Evolutionary conservation across 768 basidiomycete species (phyloP).

Genomic region (Panaeolus papilionaceus): DNA sequence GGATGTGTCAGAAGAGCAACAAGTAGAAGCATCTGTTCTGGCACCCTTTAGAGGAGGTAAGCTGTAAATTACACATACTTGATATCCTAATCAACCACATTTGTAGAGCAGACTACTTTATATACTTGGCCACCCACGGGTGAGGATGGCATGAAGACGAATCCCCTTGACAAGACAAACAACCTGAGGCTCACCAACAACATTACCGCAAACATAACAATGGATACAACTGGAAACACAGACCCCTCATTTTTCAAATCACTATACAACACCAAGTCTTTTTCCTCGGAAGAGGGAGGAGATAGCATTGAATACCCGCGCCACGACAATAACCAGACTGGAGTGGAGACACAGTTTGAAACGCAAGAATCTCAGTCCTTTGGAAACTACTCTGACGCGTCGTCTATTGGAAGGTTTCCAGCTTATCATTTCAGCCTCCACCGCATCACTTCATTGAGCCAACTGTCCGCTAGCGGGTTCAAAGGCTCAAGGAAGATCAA

Average conservation of each 20-base stretch:
- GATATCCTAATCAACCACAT: slow-evolving; percentile 16
- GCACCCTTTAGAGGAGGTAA: slow-evolving; percentile 20
- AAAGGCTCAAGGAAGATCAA: slow-evolving; percentile 57
- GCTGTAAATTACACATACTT: background rate
- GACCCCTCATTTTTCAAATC: slow-evolving; percentile 11
- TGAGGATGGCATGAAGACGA: slow-evolving; percentile 22
- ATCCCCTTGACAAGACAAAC: slow-evolving; percentile 12
- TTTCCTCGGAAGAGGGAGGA: background rate
- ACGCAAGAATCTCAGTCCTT: slow-evolving; percentile 46
- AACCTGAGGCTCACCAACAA: slow-evolving; percentile 15
- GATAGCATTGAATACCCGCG: background rate
- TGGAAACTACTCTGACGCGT: slow-evolving; percentile 62
- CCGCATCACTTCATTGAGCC: slow-evolving; percentile 57
- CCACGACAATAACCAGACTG: slow-evolving; percentile 15
- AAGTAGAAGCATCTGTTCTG: slow-evolving; percentile 23
- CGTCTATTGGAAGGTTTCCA: slow-evolving; percentile 78
- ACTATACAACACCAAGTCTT: slow-evolving; percentile 1
- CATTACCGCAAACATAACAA: background rate
- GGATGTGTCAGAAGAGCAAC: slow-evolving; percentile 15
- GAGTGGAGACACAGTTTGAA: slow-evolving; percentile 22
- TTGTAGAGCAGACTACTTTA: slow-evolving; percentile 52
- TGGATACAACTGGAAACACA: background rate
- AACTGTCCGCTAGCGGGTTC: slow-evolving; percentile 33
- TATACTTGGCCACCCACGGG: slow-evolving; percentile 66
- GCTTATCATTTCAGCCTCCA: slow-evolving; percentile 77